Evolutionary conservation across 768 basidiomycete genomes (phyloP).

Genomic region (Boletus coccyginus): DNA sequence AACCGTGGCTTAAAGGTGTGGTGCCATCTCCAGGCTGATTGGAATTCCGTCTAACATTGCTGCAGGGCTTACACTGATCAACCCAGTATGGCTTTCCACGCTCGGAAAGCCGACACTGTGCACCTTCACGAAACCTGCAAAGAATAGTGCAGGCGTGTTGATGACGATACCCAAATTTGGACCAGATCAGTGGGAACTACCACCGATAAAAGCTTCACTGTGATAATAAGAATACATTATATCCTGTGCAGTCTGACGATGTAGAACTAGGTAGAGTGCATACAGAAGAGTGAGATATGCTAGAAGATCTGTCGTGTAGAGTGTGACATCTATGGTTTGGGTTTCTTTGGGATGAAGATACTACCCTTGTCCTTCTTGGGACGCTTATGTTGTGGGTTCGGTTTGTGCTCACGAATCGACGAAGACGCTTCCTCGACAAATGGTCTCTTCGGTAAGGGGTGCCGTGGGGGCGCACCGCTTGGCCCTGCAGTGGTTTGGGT

Average conservation of each 20-base stretch:
- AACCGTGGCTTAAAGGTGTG: conserved; percentile 79
- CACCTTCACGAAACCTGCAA: conserved; percentile 83
- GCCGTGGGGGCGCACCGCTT: conserved; percentile 9
- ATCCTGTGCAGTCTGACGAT: conserved; percentile 8
- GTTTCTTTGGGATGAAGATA: conserved; percentile 66
- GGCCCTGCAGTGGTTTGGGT: background rate
- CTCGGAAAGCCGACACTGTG: conserved; percentile 81
- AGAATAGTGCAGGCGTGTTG: conserved; percentile 60
- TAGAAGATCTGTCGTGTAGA: background rate
- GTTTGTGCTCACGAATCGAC: conserved; percentile 18
- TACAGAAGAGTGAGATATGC: background rate
- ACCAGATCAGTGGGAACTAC: conserved; percentile 83
- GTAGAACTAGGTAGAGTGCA: background rate
- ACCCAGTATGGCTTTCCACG: conserved; percentile 82
- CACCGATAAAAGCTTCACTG: conserved; percentile 42
- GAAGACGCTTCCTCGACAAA: conserved; percentile 16
- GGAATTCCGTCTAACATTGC: background rate
- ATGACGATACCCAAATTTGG: conserved; percentile 86
- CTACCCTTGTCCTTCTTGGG: conserved; percentile 33
- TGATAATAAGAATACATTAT: conserved; percentile 21
- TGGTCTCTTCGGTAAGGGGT: conserved; percentile 21
- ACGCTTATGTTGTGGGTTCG: conserved; percentile 30
- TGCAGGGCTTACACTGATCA: conserved; percentile 77
- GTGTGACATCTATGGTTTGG: conserved; percentile 25
- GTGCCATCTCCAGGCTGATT: background rate